A percentile compares a stretch with the other conserved stretches of the same genome.
Conservation (phyloP, 2,329 filamentous ascomycete species). For the Colletotrichum incanum region DNA sequence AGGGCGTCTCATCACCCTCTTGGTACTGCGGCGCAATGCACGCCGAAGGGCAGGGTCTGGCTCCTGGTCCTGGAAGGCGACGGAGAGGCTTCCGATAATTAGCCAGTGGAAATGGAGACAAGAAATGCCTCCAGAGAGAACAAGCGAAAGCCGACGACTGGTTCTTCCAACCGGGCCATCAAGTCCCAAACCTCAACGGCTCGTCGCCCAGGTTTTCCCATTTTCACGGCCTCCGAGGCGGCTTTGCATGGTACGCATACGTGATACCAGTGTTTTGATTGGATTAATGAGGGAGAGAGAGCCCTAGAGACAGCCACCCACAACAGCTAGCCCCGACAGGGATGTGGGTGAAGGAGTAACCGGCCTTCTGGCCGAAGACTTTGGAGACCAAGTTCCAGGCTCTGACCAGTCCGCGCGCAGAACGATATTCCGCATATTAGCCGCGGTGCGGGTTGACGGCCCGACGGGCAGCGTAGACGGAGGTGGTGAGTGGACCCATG, state of each 20-base stretch:
- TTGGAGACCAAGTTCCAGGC: not conserved
- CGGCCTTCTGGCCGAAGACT: conserved; percentile 34
- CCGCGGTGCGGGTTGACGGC: conserved; percentile 37
- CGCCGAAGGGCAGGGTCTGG: conserved; percentile 20
- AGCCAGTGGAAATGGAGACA: conserved; percentile 11
- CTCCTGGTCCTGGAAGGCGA: not conserved
- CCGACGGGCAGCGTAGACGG: conserved; percentile 38
- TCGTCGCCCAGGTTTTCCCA: conserved; percentile 23
- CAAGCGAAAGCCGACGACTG: conserved; percentile 32
- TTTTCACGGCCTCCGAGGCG: too few species aligned
- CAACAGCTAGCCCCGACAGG: conserved; percentile 3
- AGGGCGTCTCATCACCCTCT: conserved; percentile 4
- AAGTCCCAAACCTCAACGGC: conserved; percentile 4
- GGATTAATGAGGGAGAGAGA: not conserved
- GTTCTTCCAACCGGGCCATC: not conserved
- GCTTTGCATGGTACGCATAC: conserved; percentile 2
- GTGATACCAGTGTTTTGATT: not conserved
- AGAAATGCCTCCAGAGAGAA: conserved; percentile 37
- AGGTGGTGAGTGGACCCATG: conserved; percentile 3
- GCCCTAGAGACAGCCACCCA: not conserved
- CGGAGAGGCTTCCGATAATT: not conserved
- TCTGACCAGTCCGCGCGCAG: conserved; percentile 34
- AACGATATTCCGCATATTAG: conserved; percentile 34
- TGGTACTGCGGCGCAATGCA: conserved; percentile 29
- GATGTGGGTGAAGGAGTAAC: conserved; percentile 25